Evolutionary conservation across 1,139 yeast genomes (phyloP), one percentile per base, ranked within the genome.

Genomic region (Magnusiomyces suaveolens): DNA sequence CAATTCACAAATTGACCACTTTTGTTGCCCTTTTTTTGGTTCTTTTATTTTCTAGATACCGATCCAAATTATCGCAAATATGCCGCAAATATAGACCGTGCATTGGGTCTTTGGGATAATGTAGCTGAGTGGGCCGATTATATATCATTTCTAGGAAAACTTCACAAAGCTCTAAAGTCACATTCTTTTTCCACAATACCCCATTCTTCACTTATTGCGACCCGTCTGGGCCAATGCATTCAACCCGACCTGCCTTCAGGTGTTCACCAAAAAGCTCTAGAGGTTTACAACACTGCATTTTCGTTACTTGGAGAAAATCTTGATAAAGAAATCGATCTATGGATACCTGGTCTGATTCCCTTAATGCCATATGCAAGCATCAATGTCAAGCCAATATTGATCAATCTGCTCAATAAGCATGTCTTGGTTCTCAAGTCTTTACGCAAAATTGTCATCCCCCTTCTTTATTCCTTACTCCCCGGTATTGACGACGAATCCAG

Each of bases 101-200:
- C 94, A 0, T 72, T 92, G 29, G 75, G 79, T 6, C 74, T 82
- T n/a, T 92, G 92, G 72, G 96, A 87, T 55, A 69, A 82, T n/a
- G 83, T 89, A 1, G 85, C 83, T 46, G 97, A 90, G 72, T 92
- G 98, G 98, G 97, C 98, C n/a, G 98, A 92, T 66, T 89, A 90
- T 68, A 92, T 92, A 56, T 84, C 97, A 23, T 89, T 88, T 66
- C 73, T 94, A 49, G 82, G 92, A 1, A 80, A 86, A 60, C 76
- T 92, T 14, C 82, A 83, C 59, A 87, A 88, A 66, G 83, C 92
- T 0, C 70, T 89, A 41, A 78, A 76, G 55, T 59, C 72, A 4
- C 73, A 72, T 54, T 67, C 70, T 12, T 71, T 68, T 36, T 71
- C 57, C 70, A 52, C 59, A 10, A 72, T 84, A 1, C 88, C 89